Conservation (phyloP, 2,329 filamentous ascomycete species). For the Grosmannia serpens region DNA sequence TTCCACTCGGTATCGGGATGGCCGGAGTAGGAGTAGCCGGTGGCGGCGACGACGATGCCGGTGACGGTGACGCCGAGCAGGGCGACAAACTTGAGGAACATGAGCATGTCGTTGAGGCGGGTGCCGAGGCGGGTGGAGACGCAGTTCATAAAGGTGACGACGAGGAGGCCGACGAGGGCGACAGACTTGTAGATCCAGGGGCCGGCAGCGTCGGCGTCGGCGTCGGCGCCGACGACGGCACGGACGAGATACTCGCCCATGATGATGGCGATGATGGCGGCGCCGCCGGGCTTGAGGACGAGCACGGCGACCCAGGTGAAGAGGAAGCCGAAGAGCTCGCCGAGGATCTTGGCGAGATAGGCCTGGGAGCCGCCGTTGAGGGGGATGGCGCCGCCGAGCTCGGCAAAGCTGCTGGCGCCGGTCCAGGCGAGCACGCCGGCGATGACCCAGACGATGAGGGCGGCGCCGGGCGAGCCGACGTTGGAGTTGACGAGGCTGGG, state of each 20-base stretch:
- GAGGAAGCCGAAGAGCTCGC: conserved; percentile 82
- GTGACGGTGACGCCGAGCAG: conserved; percentile 76
- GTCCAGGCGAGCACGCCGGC: conserved; percentile 53
- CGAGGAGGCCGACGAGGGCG: conserved; percentile 61
- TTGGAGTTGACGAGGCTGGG: conserved; percentile 52
- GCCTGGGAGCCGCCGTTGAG: conserved; percentile 90
- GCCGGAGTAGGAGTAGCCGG: conserved; percentile 69
- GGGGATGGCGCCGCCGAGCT: conserved; percentile 89
- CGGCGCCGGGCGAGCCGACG: conserved; percentile 47
- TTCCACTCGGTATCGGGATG: conserved; percentile 79
- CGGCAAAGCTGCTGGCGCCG: conserved; percentile 57
- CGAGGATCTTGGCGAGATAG: conserved; percentile 92
- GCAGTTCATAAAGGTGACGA: conserved; percentile 80
- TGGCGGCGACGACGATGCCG: conserved; percentile 79
- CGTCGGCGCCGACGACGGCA: conserved; percentile 76
- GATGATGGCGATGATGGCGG: conserved; percentile 93
- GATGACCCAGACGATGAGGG: conserved; percentile 48
- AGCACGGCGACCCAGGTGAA: conserved; percentile 95
- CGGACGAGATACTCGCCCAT: conserved; percentile 96
- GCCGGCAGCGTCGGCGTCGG: conserved; percentile 62
- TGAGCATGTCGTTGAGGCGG: conserved; percentile 78
- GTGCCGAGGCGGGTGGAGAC: conserved; percentile 83
- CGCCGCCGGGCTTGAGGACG: conserved; percentile 85
- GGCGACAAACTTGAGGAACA: conserved; percentile 94
- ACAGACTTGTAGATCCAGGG: conserved; percentile 87